A percentile compares a stretch with the other conserved stretches of the same genome.
Evolutionary conservation across 2,329 filamentous ascomycete species (phyloP).

Genomic region (Acrocalymma vagum): DNA sequence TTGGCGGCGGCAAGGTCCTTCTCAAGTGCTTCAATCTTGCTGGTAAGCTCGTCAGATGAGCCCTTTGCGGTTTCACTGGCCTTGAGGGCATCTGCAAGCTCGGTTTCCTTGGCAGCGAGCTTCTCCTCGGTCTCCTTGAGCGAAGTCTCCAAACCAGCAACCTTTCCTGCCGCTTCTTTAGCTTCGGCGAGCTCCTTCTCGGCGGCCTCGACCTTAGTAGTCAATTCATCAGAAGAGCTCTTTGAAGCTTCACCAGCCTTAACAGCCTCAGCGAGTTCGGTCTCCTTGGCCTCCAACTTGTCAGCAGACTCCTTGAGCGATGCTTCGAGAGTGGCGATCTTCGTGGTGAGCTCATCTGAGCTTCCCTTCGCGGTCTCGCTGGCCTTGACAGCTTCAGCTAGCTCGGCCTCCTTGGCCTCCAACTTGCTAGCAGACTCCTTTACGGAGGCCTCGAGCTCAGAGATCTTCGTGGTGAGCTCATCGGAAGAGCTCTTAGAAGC

Average conservation of each 20-base stretch:
- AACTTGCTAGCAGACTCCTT: conserved; percentile 30
- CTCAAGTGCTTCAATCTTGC: conserved; percentile 36
- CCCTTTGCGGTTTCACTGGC: conserved; percentile 23
- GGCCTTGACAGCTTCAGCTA: conserved; percentile 17
- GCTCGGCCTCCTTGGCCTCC: conserved; percentile 20
- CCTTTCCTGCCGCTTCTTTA: conserved; percentile 18
- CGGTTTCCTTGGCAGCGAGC: conserved; percentile 13
- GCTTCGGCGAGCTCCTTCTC: conserved; percentile 13
- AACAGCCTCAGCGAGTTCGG: conserved; percentile 29
- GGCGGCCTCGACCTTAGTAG: conserved; percentile 11
- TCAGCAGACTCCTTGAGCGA: conserved; percentile 23
- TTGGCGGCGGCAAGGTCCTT: conserved; percentile 26
- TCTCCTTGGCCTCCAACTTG: conserved; percentile 30
- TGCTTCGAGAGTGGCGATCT: conserved; percentile 31
- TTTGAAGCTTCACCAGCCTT: conserved; percentile 12
- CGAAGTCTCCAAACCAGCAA: conserved; percentile 13
- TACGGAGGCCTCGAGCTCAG: conserved; percentile 24
- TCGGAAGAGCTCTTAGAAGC: conserved; percentile 19
- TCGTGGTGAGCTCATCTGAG: conserved; percentile 10
- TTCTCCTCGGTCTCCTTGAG: conserved; percentile 16
- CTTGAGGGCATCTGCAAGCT: conserved; percentile 21
- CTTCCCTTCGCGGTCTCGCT: conserved; percentile 31
- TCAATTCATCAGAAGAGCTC: conserved; percentile 54
- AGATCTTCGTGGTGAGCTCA: conserved; percentile 18
- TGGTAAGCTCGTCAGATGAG: conserved; percentile 23